phyloP scores from a whole-genome alignment of 1,284 basidiomycete genomes.

The Moniliella sp. region DNA sequence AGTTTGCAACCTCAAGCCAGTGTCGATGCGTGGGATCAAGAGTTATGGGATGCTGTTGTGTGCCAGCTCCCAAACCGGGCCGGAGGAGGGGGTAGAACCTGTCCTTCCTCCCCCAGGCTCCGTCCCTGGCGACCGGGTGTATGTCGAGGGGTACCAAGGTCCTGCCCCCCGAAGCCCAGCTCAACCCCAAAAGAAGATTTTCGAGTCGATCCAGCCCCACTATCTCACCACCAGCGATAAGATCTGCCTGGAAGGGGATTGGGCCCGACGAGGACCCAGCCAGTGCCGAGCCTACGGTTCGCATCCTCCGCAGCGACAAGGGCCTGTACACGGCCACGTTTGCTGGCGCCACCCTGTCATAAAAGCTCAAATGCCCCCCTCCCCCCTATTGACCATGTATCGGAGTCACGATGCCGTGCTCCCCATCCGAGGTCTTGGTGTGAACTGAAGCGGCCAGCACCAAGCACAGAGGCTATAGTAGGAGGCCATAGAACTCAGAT shows the following conservation, averaged over 20 bases:
- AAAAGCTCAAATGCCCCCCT: too few species aligned
- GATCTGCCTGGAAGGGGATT: conserved; percentile 25
- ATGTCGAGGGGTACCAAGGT: conserved; percentile 30
- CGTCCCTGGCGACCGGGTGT: conserved; percentile 23
- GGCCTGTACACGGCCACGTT: background rate
- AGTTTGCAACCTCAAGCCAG: conserved; percentile 32
- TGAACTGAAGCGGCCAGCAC: too few species aligned
- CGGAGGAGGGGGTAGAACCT: conserved; percentile 31
- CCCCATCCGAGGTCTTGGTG: too few species aligned
- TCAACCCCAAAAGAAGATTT: conserved; percentile 35
- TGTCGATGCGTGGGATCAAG: conserved; percentile 31
- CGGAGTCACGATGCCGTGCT: too few species aligned
- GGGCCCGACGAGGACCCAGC: conserved; percentile 17
- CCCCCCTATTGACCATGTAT: too few species aligned
- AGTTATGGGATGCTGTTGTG: conserved; percentile 31
- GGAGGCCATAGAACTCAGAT: too few species aligned
- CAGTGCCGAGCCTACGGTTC: conserved; percentile 13
- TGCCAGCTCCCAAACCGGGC: conserved; percentile 24
- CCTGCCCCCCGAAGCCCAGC: conserved; percentile 18
- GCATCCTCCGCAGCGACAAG: background rate
- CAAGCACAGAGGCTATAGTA: too few species aligned
- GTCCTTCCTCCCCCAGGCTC: conserved; percentile 23
- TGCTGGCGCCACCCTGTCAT: background rate
- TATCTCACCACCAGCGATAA: conserved; percentile 15
- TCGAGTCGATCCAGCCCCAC: conserved; percentile 30